Evolutionary conservation across 345 rosid genomes (phyloP), one percentile per base, ranked within the genome.

Genomic region (Populus simonii): DNA sequence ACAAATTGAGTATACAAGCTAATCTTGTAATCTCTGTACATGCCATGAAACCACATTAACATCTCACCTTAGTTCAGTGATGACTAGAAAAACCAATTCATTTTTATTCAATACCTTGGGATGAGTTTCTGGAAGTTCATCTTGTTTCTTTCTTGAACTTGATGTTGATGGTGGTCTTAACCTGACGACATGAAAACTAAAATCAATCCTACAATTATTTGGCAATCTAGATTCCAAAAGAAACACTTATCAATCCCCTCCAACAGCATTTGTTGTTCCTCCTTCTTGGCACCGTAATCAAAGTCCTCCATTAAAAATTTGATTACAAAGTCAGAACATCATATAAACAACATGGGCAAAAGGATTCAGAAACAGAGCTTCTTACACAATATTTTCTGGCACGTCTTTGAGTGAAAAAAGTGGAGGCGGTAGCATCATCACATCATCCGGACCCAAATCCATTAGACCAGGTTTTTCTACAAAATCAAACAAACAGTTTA

Each of bases 381-480:
- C 97, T 81, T 89, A 96, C 99, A 82, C 97, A 82, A 93, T 66
- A 80, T 87, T 88, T 72, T 88, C 91, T 16, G 98, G 98, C 47
- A 80, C 53, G 86, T 96, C 98, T 88, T 93, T 92, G 45, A 86
- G 88, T 61, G 99, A 85, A 80, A 96, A 96, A 78, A 88, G 83
- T 20, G 92, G 94, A 51, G 99, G 98, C 82, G 91, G 80, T 61
- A 96, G 72, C 84, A 91, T 89, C 97, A 93, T 89, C 65, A 91
- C 84, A 85, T 90, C 95, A 76, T 96, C 97, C 68, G 89, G 88
- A 77, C 91, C 98, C 80, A 88, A 62, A 81, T 84, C 92, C 89
- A 87, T 86, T 69, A 90, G 83, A 80, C 88, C 90, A 73, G 66
- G 85, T 68, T 85, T 87, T 66, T 83, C 99, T 92, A 76, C 74